A percentile compares a stretch with the other conserved stretches of the same genome.
These are phyloP conservation scores for Phascolomyces articulosus DNA, from an alignment of 371 early-diverging fungal species.

Conservation along the genomic window DNA sequence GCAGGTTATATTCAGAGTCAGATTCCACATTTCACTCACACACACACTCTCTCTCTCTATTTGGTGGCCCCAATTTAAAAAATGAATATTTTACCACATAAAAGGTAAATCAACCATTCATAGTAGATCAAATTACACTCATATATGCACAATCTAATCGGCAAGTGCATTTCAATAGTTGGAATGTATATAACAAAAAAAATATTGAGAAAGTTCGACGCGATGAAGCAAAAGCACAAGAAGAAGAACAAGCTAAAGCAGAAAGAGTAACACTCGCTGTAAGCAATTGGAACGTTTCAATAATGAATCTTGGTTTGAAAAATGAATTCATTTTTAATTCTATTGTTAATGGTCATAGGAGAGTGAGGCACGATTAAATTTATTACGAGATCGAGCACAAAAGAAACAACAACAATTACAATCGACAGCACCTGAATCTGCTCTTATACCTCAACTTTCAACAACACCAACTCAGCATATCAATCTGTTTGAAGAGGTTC, in stretches of 20 bases:
- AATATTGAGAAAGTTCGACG: slow-evolving; percentile 69
- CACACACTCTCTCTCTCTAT: background rate
- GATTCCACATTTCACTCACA: background rate
- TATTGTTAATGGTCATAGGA: too few relatives aligned
- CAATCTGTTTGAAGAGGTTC: slow-evolving; percentile 61
- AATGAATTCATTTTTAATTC: too few relatives aligned
- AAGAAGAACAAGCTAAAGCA: slow-evolving; percentile 46
- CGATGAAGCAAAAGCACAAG: slow-evolving; percentile 71
- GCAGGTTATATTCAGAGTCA: too few relatives aligned
- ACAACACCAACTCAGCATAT: slow-evolving; percentile 40
- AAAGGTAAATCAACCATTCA: slow-evolving; percentile 50
- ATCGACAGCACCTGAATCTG: background rate
- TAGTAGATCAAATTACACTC: too few relatives aligned
- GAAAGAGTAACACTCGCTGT: slow-evolving; percentile 55
- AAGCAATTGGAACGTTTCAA: too few relatives aligned
- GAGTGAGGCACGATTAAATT: slow-evolving; percentile 56
- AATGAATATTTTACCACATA: slow-evolving; percentile 77
- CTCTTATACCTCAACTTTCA: background rate
- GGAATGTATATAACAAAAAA: slow-evolving; percentile 79
- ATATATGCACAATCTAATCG: too few relatives aligned
- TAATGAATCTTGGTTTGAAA: too few relatives aligned
- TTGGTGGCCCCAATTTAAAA: background rate
- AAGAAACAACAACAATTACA: slow-evolving; percentile 16
- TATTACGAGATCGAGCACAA: slow-evolving; percentile 54
- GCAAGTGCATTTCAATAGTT: too few relatives aligned